Evolutionary conservation across 306 rosid species (phyloP), one percentile per base, ranked within the genome.

Genomic region (Benincasa hispida): DNA sequence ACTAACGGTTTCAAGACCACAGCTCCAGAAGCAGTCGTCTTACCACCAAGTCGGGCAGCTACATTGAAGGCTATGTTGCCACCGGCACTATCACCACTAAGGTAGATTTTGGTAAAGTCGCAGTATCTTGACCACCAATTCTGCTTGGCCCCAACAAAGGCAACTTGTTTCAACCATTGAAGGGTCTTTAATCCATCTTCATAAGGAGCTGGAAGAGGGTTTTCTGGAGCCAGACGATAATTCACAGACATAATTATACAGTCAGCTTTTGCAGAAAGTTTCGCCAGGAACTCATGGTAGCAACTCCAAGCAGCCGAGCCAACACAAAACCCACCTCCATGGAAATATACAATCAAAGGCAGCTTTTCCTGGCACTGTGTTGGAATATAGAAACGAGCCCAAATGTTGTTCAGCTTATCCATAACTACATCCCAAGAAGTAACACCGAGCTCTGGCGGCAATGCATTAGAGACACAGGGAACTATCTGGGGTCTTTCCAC

Each of bases 231-330:
- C 55, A 93, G 81, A 39, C 97, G 85, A 54, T 93, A 93, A 50
- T 93, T 85, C 3, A 91, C 86, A 1, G 97, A 93, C 89, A 93
- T 84, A 50, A 91, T 84, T 61, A 89, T 13, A 82, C 92, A 88
- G 35, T 86, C 76, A 0, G 83, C 63, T 68, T 83, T 79, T 5
- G 85, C 41, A 4, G 91, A 82, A 30, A 91, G 82, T n/a, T 63
- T 89, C 39, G 87, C 85, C 9, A 88, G 85, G 68, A 91, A 89
- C 14, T 85, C 88, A 72, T 93, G 98, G 88, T 89, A 91, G 79
- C 93, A 89, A 55, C 88, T 82, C 98, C 98, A 93, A 22, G 92
- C 84, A 7, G 97, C 93, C 2, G 98, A 93, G 28, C 98, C 98
- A 45, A 89, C 86, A 59, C 92, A 91, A 48, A 93, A 93, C 1